Base-by-base conservation (phyloP, 306 rosid genomes). In the Oxytropis ochrocephala region DNA sequence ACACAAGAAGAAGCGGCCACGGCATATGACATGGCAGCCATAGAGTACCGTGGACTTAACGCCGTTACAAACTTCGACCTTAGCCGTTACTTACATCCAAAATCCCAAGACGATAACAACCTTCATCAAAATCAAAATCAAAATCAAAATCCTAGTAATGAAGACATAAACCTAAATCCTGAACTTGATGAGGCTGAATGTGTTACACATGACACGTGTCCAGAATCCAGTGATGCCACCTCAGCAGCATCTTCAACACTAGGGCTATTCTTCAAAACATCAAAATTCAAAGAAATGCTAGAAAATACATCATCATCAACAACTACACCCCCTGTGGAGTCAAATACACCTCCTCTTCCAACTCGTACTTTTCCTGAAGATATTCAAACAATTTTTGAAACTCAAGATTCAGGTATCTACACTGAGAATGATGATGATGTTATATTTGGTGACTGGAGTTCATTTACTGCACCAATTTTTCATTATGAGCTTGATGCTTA, bases 1-100 rank as follows among this genome's bases (percentile, higher is more conserved):
- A 90, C 98, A 24, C 98, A 93, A 76, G 98, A 93, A 81, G 98
- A 93, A 78, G 97, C 98, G 33, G 98, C 98, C 36, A 73, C 75
- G 1, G 98, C 98, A 12, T 93, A 93, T 78, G 98, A 93, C 73
- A 74, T 75, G 83, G 98, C 98, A 36, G 98, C 98, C 9, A 86
- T 93, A 68, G 87, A 90, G 64, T 79, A 90, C 12, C 87, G 97
- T 4, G 98, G 98, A 71, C 86, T 90, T 72, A 88, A 93, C 68
- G 98, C 98, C 42, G 86, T 93, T 72, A 93, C 98, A 19, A 93
- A 93, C 76, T 93, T 93, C 71, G 97, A 93, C 46, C 86, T 90
- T 6, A 93, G 94, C 60, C 96, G 87, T 69, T 93, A 93, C 17
- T 61, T 61, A 13, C 81, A 76, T 73, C 92, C 98, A 5, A 60